Evolutionary conservation across 148 eudicot species (phyloP), one percentile per base, ranked within the genome.

Genomic region (Fagopyrum tataricum): DNA sequence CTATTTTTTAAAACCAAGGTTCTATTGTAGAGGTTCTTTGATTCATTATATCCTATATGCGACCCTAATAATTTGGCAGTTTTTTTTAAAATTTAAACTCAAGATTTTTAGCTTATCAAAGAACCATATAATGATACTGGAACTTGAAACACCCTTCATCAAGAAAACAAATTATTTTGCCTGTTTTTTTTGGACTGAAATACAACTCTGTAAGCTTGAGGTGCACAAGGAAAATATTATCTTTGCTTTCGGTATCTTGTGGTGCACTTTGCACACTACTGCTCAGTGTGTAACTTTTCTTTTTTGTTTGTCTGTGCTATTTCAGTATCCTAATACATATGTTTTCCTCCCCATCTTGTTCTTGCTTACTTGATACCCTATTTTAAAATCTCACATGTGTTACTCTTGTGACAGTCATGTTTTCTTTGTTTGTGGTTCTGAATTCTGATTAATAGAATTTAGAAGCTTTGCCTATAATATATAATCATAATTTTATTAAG

Each of bases 41-140:
- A 10, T 61, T 0, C 13, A 64, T 18, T 21, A 11, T 18, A 55
- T 55, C 61, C 18, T 55, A 55, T 21, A 55, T 55, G 31, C 20
- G 61, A 55, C 56, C 26, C 20, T 18, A 55, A 24, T 8, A 11
- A 18, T 55, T 10, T 15, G 12, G 44, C 69, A 64, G 69, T 31
- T 64, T 31, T 24, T 62, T 62, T 31, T n/a, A 26, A 18, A 55
- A 6, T 20, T 55, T 18, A 24, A 55, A 55, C 24, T 20, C 21
- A 55, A 62, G 43, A 64, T 64, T 31, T 64, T 64, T 64, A 64
- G 9, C 15, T 39, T 64, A 43, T 61, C 40, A 64, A 37, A 31
- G 18, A 13, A 64, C 42, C 15, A 64, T 64, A 62, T 0, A 15
- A 1, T 0, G 20, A 31, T 39, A 64, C 67, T 11, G 41, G 40